Conservation (phyloP, 805 yeast species). For the Pichia thaimueangensis region DNA sequence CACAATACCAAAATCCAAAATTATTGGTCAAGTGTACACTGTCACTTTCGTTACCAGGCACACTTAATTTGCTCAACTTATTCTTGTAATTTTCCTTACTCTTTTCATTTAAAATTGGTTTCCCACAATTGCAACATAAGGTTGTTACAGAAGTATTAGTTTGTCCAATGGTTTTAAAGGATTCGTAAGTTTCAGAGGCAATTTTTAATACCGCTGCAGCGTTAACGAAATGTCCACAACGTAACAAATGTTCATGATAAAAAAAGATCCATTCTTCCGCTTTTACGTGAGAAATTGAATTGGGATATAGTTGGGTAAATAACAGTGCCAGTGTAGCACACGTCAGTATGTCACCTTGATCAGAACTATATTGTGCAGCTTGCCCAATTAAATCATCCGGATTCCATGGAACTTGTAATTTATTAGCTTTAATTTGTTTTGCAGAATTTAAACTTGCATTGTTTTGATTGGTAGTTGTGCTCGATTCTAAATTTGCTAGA, state of each 20-base stretch:
- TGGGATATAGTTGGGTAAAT: conserved; percentile 39
- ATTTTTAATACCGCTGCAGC: conserved; percentile 50
- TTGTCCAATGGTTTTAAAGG: conserved; percentile 32
- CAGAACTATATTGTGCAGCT: conserved; percentile 47
- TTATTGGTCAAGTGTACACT: conserved; percentile 27
- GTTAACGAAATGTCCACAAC: conserved; percentile 45
- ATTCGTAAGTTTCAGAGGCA: conserved; percentile 25
- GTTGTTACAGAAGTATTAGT: conserved; percentile 41
- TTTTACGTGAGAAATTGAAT: conserved; percentile 22
- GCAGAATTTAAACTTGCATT: conserved; percentile 8
- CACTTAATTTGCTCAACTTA: conserved; percentile 5
- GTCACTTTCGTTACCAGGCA: not conserved
- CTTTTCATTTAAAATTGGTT: conserved; percentile 52
- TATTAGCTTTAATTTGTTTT: conserved; percentile 11
- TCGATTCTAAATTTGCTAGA: not conserved
- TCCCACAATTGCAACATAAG: conserved; percentile 56
- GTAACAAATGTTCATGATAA: conserved; percentile 49
- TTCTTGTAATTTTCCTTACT: conserved; percentile 34
- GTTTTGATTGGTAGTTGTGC: not conserved
- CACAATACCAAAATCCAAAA: conserved; percentile 85
- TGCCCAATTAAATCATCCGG: conserved; percentile 43
- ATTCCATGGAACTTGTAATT: conserved; percentile 46
- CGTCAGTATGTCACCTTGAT: conserved; percentile 60
- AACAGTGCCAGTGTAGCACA: conserved; percentile 51
- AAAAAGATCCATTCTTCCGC: conserved; percentile 50